phyloP scores from a whole-genome alignment of 371 early-diverging fungal species.

The Mucor lusitanicus region DNA sequence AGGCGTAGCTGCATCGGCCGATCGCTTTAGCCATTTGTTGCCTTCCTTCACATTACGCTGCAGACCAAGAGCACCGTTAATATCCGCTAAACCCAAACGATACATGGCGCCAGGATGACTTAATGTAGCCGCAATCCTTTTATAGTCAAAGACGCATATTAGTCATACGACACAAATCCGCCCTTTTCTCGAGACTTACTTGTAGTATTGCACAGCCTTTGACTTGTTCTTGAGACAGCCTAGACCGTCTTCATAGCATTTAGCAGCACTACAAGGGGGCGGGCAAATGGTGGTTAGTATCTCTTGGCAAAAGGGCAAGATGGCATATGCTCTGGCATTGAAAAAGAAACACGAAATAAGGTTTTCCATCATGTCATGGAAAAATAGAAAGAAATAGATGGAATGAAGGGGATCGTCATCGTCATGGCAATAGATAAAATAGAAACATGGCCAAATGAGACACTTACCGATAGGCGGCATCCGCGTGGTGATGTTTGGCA shows the following conservation, averaged over 20 bases:
- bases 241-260: constrained; percentile 70
- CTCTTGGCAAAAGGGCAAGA: background rate
- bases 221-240: constrained; percentile 61
- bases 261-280: constrained; percentile 51
- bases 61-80: constrained; percentile 69
- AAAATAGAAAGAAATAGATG: background rate
- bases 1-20: constrained; percentile 70
- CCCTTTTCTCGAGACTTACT: constrained; percentile 24
- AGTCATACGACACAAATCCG: background rate
- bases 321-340: background rate
- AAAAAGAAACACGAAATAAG: background rate
- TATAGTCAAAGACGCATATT: background rate
- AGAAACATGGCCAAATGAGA: constrained; percentile 4
- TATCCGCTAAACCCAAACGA: constrained; percentile 67
- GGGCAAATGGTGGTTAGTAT: background rate
- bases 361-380: background rate
- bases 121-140: constrained; percentile 54
- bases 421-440: background rate
- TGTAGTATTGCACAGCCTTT: constrained; percentile 70
- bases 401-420: background rate
- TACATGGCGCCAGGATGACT: constrained; percentile 78
- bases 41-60: constrained; percentile 68
- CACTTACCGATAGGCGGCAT: constrained; percentile 59
- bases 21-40: constrained; percentile 78
- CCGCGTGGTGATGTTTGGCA: constrained; percentile 67